phyloP scores from a whole-genome alignment of 495 filamentous ascomycete genomes.

The Chaetomium tenue region DNA sequence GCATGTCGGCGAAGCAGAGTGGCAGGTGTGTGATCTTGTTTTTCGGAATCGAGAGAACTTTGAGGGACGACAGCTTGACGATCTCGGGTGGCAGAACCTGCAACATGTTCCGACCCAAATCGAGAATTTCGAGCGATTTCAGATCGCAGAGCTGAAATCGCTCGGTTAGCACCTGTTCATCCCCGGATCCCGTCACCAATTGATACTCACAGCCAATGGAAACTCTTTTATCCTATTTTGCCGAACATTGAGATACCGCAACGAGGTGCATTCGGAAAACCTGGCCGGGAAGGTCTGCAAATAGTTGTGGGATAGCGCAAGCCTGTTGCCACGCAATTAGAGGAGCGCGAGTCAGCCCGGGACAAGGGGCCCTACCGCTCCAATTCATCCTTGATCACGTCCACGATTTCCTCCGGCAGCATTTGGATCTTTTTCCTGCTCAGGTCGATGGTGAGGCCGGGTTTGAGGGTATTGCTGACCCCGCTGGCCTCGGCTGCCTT shows the following conservation, averaged over 20 bases:
- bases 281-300: conserved; percentile 72
- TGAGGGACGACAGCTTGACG: conserved; percentile 68
- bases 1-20: conserved; percentile 80
- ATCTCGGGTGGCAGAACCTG: conserved; percentile 74
- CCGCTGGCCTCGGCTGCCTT: conserved; percentile 66
- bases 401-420: conserved; percentile 85
- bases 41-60: conserved; percentile 75
- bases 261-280: conserved; percentile 79
- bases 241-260: conserved; percentile 93
- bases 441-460: conserved; percentile 82
- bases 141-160: conserved; percentile 64
- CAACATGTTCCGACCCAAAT: conserved; percentile 84
- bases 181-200: background rate
- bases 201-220: conserved; percentile 66
- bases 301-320: conserved; percentile 87
- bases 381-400: conserved; percentile 88
- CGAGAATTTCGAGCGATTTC: conserved; percentile 84
- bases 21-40: conserved; percentile 85
- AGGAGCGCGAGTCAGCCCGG: conserved; percentile 13
- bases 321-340: conserved; percentile 47
- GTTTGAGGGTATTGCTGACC: conserved; percentile 68
- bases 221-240: conserved; percentile 86
- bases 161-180: conserved; percentile 23
- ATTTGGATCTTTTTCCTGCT: conserved; percentile 75
- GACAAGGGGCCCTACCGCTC: conserved; percentile 61